These are phyloP conservation scores for Aurantiochytrium sp. DNA, from an alignment of 108 stramenopile species.

Conservation along the genomic window DNA sequence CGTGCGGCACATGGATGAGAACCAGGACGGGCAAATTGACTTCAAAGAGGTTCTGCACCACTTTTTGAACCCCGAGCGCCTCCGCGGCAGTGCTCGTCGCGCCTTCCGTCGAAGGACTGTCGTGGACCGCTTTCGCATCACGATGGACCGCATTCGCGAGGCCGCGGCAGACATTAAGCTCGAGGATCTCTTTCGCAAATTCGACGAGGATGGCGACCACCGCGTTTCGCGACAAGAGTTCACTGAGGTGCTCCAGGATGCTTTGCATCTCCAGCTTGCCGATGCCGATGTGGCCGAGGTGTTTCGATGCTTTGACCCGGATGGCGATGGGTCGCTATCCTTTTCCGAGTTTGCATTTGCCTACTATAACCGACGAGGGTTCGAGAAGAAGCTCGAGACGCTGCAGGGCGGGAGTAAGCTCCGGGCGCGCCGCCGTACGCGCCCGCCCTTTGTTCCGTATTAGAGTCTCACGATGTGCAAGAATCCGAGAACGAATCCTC, in stretches of 20 bases:
- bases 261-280: neutral
- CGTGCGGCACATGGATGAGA: slow-evolving; percentile 14
- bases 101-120: neutral
- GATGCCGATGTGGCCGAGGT: neutral
- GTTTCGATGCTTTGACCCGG: neutral
- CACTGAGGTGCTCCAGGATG: neutral
- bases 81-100: neutral
- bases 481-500: too few relatives aligned
- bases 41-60: neutral
- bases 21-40: slow-evolving; percentile 2
- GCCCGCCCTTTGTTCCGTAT: neutral
- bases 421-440: neutral
- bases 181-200: neutral
- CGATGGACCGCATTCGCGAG: neutral
- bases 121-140: neutral
- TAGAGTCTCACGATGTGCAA: neutral
- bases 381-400: neutral
- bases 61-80: neutral
- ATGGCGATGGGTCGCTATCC: neutral
- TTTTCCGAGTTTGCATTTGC: slow-evolving; percentile 12
- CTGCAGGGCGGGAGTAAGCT: neutral
- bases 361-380: neutral
- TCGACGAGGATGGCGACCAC: neutral
- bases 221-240: neutral
- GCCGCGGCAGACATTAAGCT: neutral